Percentiles rank a stretch among this genome's conserved stretches.
Conservation (phyloP, 2,329 filamentous ascomycete genomes). For the Pseudogymnoascus sp. region DNA sequence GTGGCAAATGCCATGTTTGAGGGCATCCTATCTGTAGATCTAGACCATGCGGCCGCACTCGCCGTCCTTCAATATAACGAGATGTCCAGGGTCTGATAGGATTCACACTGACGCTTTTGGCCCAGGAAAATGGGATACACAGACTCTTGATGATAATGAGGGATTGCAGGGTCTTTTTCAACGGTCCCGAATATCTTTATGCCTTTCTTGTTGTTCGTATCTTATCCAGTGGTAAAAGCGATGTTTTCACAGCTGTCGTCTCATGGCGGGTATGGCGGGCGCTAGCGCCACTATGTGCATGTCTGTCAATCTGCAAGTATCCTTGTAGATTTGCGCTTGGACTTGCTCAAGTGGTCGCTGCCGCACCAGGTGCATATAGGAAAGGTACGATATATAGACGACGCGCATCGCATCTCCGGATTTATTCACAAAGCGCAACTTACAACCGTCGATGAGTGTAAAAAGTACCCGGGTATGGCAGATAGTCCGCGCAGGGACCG, state of each 20-base stretch:
- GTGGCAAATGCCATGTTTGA: constrained; percentile 2
- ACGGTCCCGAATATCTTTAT: not conserved
- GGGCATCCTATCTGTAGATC: not conserved
- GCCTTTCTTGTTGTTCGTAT: not conserved
- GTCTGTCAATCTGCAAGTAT: not conserved
- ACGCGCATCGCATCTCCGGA: not conserved
- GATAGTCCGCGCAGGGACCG: not conserved
- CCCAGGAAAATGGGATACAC: not conserved
- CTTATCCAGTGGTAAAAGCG: not conserved
- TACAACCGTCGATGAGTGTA: not conserved
- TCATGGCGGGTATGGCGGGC: constrained; percentile 7
- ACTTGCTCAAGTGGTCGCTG: not conserved
- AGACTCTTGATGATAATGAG: not conserved
- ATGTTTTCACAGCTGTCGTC: not conserved
- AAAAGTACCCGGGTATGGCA: not conserved
- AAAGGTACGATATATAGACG: not conserved
- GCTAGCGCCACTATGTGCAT: not conserved
- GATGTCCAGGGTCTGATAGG: not conserved
- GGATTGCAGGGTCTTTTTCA: not conserved
- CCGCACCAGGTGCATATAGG: not conserved
- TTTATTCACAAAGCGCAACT: not conserved
- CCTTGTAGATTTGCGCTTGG: constrained; percentile 4
- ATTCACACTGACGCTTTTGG: not conserved
- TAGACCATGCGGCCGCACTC: not conserved
- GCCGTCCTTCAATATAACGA: not conserved